phyloP scores from a whole-genome alignment of 768 basidiomycete genomes.

The Brasilioporus rufonigricans region DNA sequence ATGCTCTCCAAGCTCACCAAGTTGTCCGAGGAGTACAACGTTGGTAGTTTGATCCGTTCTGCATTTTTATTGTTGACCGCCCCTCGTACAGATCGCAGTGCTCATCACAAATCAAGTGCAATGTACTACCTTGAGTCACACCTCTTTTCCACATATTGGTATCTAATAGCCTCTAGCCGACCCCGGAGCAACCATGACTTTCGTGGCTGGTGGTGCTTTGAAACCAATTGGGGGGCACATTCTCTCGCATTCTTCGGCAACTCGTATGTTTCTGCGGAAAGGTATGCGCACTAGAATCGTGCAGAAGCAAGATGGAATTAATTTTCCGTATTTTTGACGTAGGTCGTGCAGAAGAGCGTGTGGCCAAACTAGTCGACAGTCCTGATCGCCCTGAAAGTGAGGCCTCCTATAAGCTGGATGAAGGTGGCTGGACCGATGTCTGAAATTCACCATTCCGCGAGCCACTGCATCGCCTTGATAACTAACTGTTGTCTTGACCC shows the following conservation, averaged over 20 bases:
- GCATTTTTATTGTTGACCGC: background rate
- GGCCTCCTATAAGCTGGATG: constrained; percentile 87
- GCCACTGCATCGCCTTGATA: background rate
- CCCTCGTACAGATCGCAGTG: constrained; percentile 62
- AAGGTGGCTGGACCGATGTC: constrained; percentile 88
- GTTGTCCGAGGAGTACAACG: constrained; percentile 90
- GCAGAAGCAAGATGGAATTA: background rate
- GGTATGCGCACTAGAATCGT: constrained; percentile 39
- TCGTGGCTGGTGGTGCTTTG: constrained; percentile 89
- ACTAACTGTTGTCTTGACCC: background rate
- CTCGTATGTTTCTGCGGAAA: constrained; percentile 85
- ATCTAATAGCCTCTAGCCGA: constrained; percentile 56
- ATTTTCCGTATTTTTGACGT: background rate
- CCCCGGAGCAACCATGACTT: constrained; percentile 93
- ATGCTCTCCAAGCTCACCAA: constrained; percentile 92
- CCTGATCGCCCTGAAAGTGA: constrained; percentile 89
- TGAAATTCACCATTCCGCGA: constrained; percentile 32
- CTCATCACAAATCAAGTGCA: constrained; percentile 93
- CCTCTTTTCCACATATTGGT: background rate
- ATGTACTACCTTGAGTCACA: constrained; percentile 41
- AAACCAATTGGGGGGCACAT: constrained; percentile 93
- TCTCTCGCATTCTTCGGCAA: constrained; percentile 84
- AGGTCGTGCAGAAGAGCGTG: constrained; percentile 90
- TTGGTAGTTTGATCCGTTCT: constrained; percentile 25
- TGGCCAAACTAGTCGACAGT: constrained; percentile 87